A percentile compares a stretch with the other conserved stretches of the same genome.
phyloP scores from a whole-genome alignment of 2,329 filamentous ascomycete species.

The Colletotrichum shisoi region DNA sequence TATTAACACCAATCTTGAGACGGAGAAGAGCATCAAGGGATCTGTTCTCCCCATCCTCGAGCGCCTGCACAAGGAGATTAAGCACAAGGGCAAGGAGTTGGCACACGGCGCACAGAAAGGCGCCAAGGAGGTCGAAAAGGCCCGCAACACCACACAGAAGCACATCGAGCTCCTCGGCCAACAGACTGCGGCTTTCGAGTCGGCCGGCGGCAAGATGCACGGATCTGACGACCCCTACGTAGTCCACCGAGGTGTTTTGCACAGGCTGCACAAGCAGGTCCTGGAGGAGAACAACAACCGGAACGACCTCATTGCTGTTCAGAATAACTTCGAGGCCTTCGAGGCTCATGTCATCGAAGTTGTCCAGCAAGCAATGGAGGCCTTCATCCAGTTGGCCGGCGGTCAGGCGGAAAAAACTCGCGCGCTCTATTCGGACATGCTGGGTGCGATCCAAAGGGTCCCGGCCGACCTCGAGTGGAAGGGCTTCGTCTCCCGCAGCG shows the following conservation, averaged over 20 bases:
- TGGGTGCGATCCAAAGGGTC: constrained; percentile 77
- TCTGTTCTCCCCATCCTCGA: constrained; percentile 88
- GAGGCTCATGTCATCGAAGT: constrained; percentile 85
- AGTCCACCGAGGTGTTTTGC: constrained; percentile 78
- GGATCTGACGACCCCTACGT: constrained; percentile 87
- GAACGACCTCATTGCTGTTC: constrained; percentile 89
- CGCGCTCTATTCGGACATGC: constrained; percentile 83
- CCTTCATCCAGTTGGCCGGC: constrained; percentile 81
- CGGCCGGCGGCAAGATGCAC: constrained; percentile 73
- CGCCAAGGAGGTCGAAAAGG: constrained; percentile 90
- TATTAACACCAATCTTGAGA: constrained; percentile 87
- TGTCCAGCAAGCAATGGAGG: constrained; percentile 80
- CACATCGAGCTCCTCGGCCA: constrained; percentile 93
- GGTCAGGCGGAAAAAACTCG: constrained; percentile 84
- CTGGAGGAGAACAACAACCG: constrained; percentile 95
- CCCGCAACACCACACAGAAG: constrained; percentile 85
- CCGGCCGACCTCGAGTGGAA: constrained; percentile 91
- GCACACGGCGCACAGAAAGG: constrained; percentile 80
- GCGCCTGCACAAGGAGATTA: constrained; percentile 93
- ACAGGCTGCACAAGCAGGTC: constrained; percentile 89
- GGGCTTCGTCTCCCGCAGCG: constrained; percentile 77
- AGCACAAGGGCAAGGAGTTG: constrained; percentile 93
- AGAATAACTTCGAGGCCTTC: constrained; percentile 86
- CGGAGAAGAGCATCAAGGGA: constrained; percentile 87
- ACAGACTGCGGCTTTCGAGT: constrained; percentile 81